Percentiles rank a stretch among this genome's conserved stretches.
Evolutionary conservation across 2,329 filamentous ascomycete species (phyloP).

Genomic region (Ustilaginoidea virens): DNA sequence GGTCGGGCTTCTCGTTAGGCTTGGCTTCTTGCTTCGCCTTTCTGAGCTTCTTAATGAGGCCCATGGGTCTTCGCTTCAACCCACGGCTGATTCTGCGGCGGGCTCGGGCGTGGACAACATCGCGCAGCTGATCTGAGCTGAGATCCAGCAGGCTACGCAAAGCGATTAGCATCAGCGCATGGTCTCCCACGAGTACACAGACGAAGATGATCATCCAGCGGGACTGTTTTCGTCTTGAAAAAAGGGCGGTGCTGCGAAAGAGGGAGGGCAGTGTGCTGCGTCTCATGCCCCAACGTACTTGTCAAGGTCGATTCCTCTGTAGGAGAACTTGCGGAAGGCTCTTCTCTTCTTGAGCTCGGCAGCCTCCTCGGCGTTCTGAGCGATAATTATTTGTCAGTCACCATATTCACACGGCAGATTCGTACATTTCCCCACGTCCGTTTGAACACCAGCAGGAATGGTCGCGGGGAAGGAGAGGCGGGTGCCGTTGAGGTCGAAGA

Average conservation of each 20-base stretch:
- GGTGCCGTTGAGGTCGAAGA: too few relatives aligned
- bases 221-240: too few relatives aligned
- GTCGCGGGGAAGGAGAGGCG: conserved; percentile 15
- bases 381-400: conserved; percentile 13
- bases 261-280: conserved; percentile 1
- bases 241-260: too few relatives aligned
- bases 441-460: conserved; percentile 1
- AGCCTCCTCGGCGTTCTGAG: conserved; percentile 89
- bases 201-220: too few relatives aligned
- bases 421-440: too few relatives aligned
- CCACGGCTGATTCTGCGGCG: conserved; percentile 99
- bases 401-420: background rate
- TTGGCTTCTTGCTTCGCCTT: conserved; percentile 98
- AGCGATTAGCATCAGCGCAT: conserved; percentile 7
- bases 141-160: conserved; percentile 83
- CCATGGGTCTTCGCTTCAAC: conserved; percentile 99
- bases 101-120: conserved; percentile 98
- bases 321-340: conserved; percentile 99
- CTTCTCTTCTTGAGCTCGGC: conserved; percentile 99
- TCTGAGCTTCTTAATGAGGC: conserved; percentile 99
- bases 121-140: conserved; percentile 93
- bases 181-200: too few relatives aligned
- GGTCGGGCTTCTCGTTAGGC: conserved; percentile 99
- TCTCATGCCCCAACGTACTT: conserved; percentile 51
- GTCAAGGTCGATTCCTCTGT: conserved; percentile 98